A percentile compares a stretch with the other conserved stretches of the same genome.
Conservation (phyloP, 257 asterid species). For the Gentiana macrophylla region DNA sequence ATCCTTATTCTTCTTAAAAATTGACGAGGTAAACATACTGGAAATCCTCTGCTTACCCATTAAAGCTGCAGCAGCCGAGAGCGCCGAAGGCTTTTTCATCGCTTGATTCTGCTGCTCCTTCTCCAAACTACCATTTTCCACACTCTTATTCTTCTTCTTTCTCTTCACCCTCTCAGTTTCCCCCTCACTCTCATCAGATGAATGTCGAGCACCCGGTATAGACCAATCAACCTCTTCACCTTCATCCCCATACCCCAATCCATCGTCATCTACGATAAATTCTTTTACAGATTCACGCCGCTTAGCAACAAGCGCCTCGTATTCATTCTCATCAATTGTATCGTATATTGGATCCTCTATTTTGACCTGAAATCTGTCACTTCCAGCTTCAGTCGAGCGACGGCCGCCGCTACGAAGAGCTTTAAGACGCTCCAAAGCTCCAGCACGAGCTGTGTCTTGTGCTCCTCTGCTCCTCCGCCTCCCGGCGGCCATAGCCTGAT, state of each 20-base stretch:
- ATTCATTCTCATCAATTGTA: slow-evolving; percentile 75
- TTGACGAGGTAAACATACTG: slow-evolving; percentile 67
- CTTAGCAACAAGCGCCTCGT: slow-evolving; percentile 67
- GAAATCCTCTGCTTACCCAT: slow-evolving; percentile 89
- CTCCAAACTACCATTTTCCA: slow-evolving; percentile 24
- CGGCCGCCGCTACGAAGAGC: slow-evolving; percentile 59
- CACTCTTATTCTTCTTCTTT: slow-evolving; percentile 24
- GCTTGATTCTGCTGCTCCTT: slow-evolving; percentile 49
- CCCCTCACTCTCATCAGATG: slow-evolving; percentile 69
- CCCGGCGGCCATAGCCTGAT: slow-evolving; percentile 40
- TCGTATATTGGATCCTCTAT: slow-evolving; percentile 78
- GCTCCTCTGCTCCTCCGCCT: slow-evolving; percentile 55
- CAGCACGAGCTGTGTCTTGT: slow-evolving; percentile 40
- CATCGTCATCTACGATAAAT: slow-evolving; percentile 80
- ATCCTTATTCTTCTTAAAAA: slow-evolving; percentile 58
- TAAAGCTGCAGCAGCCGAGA: slow-evolving; percentile 68
- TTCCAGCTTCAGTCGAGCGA: slow-evolving; percentile 31
- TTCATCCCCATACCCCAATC: slow-evolving; percentile 85
- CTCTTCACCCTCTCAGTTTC: slow-evolving; percentile 51
- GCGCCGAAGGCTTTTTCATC: slow-evolving; percentile 51
- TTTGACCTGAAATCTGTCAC: slow-evolving; percentile 55
- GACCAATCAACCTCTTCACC: slow-evolving; percentile 98
- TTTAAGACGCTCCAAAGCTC: slow-evolving; percentile 64
- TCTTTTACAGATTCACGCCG: slow-evolving; percentile 67
- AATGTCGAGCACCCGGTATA: slow-evolving; percentile 36